These are phyloP conservation scores for Hypoxylon sp. DNA, from an alignment of 2,329 filamentous ascomycete species.

Conservation along the genomic window DNA sequence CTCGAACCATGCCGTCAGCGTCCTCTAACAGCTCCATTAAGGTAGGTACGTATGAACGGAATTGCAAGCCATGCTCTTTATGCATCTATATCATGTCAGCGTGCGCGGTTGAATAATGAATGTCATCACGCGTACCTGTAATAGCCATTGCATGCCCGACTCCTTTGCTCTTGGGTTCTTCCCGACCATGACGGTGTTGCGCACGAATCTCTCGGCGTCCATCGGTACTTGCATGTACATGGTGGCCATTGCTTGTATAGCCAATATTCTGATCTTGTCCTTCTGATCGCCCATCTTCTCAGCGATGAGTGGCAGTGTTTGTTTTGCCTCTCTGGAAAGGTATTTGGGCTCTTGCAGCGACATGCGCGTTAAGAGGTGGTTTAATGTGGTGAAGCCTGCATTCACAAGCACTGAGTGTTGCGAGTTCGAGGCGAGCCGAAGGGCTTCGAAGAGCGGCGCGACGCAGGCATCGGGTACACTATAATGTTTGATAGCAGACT, in stretches of 20 bases:
- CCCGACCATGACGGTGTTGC: slow-evolving; percentile 82
- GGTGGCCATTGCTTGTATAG: slow-evolving; percentile 82
- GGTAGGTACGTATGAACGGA: slow-evolving; percentile 84
- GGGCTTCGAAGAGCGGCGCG: slow-evolving; percentile 83
- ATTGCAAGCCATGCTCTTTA: slow-evolving; percentile 82
- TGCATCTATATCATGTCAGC: slow-evolving; percentile 76
- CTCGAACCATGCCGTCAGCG: slow-evolving; percentile 88
- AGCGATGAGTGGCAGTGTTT: slow-evolving; percentile 80
- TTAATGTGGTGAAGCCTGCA: slow-evolving; percentile 88
- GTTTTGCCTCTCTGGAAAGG: slow-evolving; percentile 77
- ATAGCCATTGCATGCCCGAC: slow-evolving; percentile 85
- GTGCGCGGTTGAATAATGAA: slow-evolving; percentile 34
- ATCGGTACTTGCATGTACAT: slow-evolving; percentile 77
- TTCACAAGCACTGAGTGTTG: slow-evolving; percentile 84
- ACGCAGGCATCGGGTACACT: slow-evolving; percentile 85
- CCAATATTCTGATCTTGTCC: slow-evolving; percentile 84
- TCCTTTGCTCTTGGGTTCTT: slow-evolving; percentile 90
- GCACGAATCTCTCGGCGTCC: slow-evolving; percentile 85
- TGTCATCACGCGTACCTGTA: slow-evolving; percentile 70
- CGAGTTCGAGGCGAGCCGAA: slow-evolving; percentile 81
- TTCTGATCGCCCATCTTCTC: slow-evolving; percentile 91
- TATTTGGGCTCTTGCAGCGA: slow-evolving; percentile 86
- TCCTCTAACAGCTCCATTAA: slow-evolving; percentile 92
- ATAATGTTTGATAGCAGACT: slow-evolving; percentile 92
- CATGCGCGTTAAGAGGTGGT: slow-evolving; percentile 88